phyloP scores from a whole-genome alignment of 345 rosid species.

The Stellera chamaejasme region DNA sequence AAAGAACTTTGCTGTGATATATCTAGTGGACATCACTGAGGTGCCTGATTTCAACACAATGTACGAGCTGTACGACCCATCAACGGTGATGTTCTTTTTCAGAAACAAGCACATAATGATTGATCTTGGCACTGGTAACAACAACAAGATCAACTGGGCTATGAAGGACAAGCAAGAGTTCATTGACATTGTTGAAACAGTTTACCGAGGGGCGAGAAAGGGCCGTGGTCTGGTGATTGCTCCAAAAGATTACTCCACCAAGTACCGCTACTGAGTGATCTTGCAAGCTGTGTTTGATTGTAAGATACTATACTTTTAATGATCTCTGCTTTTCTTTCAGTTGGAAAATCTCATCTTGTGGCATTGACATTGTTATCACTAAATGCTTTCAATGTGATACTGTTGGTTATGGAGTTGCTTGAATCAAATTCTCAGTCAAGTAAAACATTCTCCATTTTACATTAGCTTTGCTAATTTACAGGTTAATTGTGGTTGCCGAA shows the following conservation, averaged over 20 bases:
- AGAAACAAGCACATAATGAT: constrained; percentile 96
- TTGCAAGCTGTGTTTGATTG: background rate
- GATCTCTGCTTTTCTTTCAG: too few species aligned
- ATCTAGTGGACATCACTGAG: constrained; percentile 80
- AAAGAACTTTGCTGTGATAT: constrained; percentile 86
- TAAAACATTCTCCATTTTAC: too few species aligned
- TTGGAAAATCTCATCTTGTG: too few species aligned
- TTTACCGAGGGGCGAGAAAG: constrained; percentile 83
- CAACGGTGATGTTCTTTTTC: constrained; percentile 91
- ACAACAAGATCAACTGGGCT: constrained; percentile 96
- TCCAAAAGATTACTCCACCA: constrained; percentile 90
- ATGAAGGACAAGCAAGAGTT: constrained; percentile 96
- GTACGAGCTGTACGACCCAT: constrained; percentile 90
- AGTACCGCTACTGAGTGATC: constrained; percentile 54
- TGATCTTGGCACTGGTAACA: constrained; percentile 95
- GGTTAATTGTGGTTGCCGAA: too few species aligned
- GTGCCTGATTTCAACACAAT: constrained; percentile 93
- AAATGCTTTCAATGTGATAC: too few species aligned
- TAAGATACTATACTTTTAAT: too few species aligned
- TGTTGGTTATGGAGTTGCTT: too few species aligned
- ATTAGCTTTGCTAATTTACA: too few species aligned
- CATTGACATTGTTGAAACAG: constrained; percentile 77
- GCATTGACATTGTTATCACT: too few species aligned
- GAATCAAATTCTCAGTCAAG: too few species aligned
- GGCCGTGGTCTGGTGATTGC: constrained; percentile 93